Percentiles rank a stretch among this genome's conserved stretches.
phyloP scores from a whole-genome alignment of 2,329 filamentous ascomycete species.

The Salinomyces thailandicus region DNA sequence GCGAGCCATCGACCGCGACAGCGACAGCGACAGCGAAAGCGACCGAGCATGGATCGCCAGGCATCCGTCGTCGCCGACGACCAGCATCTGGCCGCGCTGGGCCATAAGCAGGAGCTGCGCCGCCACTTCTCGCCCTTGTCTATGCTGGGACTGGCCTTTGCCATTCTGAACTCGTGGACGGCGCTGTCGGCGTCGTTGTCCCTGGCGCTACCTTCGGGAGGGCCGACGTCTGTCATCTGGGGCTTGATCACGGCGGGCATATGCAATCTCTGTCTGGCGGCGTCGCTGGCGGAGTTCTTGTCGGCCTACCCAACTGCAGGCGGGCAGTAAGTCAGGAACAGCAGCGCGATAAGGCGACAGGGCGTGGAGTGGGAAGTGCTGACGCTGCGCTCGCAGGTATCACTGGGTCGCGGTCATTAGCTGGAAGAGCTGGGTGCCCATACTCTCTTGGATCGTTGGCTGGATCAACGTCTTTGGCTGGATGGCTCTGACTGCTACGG shows the following conservation, averaged over 20 bases:
- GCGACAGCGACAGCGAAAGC: no score
- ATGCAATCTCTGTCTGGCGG: slow-evolving; percentile 60
- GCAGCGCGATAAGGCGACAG: slow-evolving; percentile 30
- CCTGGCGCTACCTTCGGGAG: slow-evolving; percentile 58
- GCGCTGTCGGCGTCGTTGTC: slow-evolving; percentile 49
- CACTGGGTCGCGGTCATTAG: slow-evolving; percentile 61
- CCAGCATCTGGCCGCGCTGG: slow-evolving; percentile 44
- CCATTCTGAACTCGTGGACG: slow-evolving; percentile 55
- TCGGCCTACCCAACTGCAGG: slow-evolving; percentile 44
- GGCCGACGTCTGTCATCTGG: slow-evolving; percentile 62
- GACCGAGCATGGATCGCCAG: no score
- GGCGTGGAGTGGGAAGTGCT: not conserved
- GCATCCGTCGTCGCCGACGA: slow-evolving; percentile 30
- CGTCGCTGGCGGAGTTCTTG: slow-evolving; percentile 57
- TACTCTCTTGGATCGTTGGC: slow-evolving; percentile 59
- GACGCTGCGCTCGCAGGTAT: slow-evolving; percentile 33
- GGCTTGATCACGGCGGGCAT: slow-evolving; percentile 48
- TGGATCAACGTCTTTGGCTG: slow-evolving; percentile 67
- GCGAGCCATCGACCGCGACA: no score
- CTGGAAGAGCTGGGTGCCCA: slow-evolving; percentile 49
- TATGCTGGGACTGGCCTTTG: slow-evolving; percentile 53
- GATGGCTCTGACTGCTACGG: slow-evolving; percentile 59
- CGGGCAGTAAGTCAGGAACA: slow-evolving; percentile 44
- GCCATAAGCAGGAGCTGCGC: slow-evolving; percentile 48
- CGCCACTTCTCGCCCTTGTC: slow-evolving; percentile 49